phyloP scores from a whole-genome alignment of 179 eudicot genomes.

The Silene coronaria region DNA sequence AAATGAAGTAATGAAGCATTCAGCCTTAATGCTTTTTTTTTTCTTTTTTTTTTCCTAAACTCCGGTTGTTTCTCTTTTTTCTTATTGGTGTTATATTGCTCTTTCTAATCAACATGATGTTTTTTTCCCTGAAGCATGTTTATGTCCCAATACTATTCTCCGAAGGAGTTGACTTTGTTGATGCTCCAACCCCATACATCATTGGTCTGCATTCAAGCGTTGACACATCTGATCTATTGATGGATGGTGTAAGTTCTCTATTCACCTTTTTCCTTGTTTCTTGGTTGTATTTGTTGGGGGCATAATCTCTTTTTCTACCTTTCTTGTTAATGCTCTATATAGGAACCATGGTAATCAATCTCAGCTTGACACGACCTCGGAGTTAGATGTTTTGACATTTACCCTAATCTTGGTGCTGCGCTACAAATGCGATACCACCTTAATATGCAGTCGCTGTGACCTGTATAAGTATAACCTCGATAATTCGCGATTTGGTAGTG shows the following conservation, averaged over 20 bases:
- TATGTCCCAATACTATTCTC: slow-evolving; percentile 88
- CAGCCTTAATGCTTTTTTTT: not conserved
- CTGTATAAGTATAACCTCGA: not conserved
- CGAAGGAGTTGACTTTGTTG: slow-evolving; percentile 91
- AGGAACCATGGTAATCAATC: not conserved
- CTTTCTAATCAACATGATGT: not conserved
- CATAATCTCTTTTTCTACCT: not conserved
- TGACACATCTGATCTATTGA: slow-evolving; percentile 62
- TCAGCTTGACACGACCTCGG: not conserved
- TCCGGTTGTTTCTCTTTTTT: not conserved
- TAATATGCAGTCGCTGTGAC: not conserved
- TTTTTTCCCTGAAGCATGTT: slow-evolving; percentile 64
- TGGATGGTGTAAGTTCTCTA: slow-evolving; percentile 77
- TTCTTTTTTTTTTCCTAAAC: not conserved
- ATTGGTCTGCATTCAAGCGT: slow-evolving; percentile 92
- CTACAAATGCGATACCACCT: not conserved
- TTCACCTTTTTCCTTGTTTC: not conserved
- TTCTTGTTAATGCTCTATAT: not conserved
- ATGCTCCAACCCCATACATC: slow-evolving; percentile 95
- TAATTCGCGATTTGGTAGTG: not conserved
- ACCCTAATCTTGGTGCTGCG: not conserved
- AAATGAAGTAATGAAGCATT: not conserved
- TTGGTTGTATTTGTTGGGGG: not conserved
- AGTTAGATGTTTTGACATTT: not conserved
- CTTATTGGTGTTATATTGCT: not conserved